Conservation (phyloP, 768 basidiomycete species). For the Mycena rosella region DNA sequence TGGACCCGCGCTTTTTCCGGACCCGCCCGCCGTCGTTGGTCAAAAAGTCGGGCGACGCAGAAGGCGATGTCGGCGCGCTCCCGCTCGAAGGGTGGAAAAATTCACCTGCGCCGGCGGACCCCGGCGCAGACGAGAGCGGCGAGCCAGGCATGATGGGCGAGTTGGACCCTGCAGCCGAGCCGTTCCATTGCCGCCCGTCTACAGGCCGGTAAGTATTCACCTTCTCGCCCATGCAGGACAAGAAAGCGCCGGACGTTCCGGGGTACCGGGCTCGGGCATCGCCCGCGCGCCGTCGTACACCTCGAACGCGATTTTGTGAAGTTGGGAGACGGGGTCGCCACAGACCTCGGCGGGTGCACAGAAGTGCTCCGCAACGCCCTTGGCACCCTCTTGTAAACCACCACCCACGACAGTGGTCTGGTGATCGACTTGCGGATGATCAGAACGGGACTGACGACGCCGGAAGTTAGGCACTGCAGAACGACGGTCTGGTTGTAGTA, state of each 20-base stretch:
- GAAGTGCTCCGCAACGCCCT: conserved; percentile 86
- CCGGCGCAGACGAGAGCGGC: conserved; percentile 75
- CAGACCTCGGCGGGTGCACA: conserved; percentile 89
- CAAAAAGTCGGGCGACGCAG: conserved; percentile 72
- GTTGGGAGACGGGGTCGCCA: conserved; percentile 94
- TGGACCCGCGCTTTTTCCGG: conserved; percentile 85
- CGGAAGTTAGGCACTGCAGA: conserved; percentile 93
- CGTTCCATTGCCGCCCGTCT: conserved; percentile 86
- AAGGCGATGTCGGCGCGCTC: conserved; percentile 79
- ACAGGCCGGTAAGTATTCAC: conserved; percentile 91
- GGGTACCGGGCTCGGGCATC: conserved; percentile 81
- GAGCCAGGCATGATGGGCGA: conserved; percentile 78
- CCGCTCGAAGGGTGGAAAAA: conserved; percentile 74
- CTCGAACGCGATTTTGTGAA: conserved; percentile 96
- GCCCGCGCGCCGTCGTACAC: conserved; percentile 81
- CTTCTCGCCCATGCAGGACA: conserved; percentile 94
- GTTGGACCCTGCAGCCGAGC: conserved; percentile 55
- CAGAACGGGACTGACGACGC: conserved; percentile 92
- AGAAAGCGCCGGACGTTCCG: conserved; percentile 83
- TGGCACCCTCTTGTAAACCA: conserved; percentile 89
- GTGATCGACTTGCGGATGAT: conserved; percentile 96
- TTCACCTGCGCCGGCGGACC: conserved; percentile 64
- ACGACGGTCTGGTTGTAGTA: conserved; percentile 98
- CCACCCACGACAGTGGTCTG: conserved; percentile 92
- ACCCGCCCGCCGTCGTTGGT: conserved; percentile 90